These are phyloP conservation scores for Macrophomina phaseolina DNA, from an alignment of 2,329 filamentous ascomycete species.

Conservation along the genomic window DNA sequence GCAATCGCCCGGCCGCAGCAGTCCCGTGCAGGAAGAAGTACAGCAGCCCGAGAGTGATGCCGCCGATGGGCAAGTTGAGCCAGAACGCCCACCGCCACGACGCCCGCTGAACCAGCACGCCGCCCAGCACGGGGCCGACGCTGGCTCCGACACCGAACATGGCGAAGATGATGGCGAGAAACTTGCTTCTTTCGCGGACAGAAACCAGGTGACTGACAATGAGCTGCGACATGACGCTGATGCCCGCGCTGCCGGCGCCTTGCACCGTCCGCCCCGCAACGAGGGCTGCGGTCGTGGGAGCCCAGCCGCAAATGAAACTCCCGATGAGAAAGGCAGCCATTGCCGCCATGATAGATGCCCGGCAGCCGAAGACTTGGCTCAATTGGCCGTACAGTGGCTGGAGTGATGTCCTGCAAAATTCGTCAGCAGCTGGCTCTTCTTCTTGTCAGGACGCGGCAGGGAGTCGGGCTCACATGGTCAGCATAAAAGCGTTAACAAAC, in stretches of 20 bases:
- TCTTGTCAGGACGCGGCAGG: too few relatives aligned
- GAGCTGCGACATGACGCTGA: constrained; percentile 42
- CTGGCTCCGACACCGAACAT: neutral
- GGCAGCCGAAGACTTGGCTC: too few relatives aligned
- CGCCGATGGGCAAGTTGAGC: constrained; percentile 43
- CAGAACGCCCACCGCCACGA: constrained; percentile 58
- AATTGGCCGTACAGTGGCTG: too few relatives aligned
- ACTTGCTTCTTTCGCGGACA: constrained; percentile 52
- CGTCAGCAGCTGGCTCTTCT: too few relatives aligned
- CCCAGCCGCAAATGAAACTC: constrained; percentile 58
- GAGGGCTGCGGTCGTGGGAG: constrained; percentile 52
- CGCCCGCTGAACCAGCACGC: constrained; percentile 37
- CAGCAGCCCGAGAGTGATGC: constrained; percentile 36
- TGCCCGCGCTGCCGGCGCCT: constrained; percentile 56
- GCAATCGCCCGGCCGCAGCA: too few relatives aligned
- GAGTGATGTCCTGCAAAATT: too few relatives aligned
- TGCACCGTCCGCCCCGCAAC: constrained; percentile 63
- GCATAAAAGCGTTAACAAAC: constrained; percentile 42
- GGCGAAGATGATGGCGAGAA: constrained; percentile 32
- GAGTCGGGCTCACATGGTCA: too few relatives aligned
- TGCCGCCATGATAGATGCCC: too few relatives aligned
- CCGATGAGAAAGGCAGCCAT: too few relatives aligned
- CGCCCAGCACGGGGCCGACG: constrained; percentile 38
- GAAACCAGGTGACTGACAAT: constrained; percentile 60
- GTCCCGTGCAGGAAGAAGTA: constrained; percentile 43